Conservation (phyloP, 495 filamentous ascomycete species). For the Bryoglossum gracile region DNA sequence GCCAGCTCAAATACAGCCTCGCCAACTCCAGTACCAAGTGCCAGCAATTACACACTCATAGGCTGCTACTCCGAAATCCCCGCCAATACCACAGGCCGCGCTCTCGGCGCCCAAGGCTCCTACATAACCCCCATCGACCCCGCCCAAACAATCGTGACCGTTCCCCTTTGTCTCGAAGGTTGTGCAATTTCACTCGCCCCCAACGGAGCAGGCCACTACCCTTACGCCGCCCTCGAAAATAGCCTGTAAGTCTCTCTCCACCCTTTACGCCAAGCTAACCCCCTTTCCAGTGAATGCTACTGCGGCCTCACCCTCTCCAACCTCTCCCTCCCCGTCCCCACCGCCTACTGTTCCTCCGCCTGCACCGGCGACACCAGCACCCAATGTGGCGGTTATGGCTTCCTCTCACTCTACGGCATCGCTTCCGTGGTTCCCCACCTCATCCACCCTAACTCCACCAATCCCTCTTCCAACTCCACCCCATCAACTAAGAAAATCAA, state of each 20-base stretch:
- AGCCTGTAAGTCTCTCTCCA: neutral
- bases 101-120: neutral
- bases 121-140: neutral
- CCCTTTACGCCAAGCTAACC: neutral
- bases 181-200: neutral
- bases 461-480: neutral
- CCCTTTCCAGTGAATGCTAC: constrained; percentile 7
- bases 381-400: neutral
- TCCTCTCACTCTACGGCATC: neutral
- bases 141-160: neutral
- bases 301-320: constrained; percentile 6
- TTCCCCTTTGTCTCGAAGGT: constrained; percentile 1
- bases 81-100: neutral
- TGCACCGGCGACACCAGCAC: neutral
- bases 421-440: neutral
- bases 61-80: neutral
- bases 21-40: neutral
- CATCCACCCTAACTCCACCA: neutral
- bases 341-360: neutral
- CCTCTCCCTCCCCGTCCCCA: neutral
- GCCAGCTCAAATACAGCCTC: neutral
- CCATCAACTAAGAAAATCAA: neutral
- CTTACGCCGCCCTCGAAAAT: constrained; percentile 4
- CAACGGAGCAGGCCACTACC: neutral
- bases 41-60: neutral